Conservation (phyloP, 805 yeast genomes). For the Yarrowia sp. region DNA sequence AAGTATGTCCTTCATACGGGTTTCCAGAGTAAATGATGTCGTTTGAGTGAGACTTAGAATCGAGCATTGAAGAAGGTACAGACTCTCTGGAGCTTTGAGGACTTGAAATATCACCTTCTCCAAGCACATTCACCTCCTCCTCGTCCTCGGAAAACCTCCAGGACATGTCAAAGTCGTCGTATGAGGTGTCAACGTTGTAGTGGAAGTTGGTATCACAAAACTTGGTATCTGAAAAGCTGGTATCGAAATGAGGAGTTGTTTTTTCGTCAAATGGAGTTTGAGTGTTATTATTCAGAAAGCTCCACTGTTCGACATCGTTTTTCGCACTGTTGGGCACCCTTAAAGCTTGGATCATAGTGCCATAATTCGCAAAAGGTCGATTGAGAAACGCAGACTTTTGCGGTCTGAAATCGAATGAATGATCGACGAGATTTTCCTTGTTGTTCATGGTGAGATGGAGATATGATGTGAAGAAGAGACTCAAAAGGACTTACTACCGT, state of each 20-base stretch:
- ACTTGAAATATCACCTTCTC: too few relatives aligned
- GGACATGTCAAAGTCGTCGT: not conserved
- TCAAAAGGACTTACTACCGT: too few relatives aligned
- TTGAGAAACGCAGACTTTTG: not conserved
- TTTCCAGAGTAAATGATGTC: constrained; percentile 4
- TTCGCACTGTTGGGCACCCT: not conserved
- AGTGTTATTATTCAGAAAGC: not conserved
- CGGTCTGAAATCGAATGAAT: too few relatives aligned
- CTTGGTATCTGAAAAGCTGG: not conserved
- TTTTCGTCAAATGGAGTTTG: too few relatives aligned
- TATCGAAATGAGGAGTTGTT: too few relatives aligned
- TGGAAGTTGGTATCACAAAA: not conserved
- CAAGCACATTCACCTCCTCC: not conserved
- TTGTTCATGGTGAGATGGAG: not conserved
- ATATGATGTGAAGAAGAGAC: too few relatives aligned
- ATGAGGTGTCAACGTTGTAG: not conserved
- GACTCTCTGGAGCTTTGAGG: too few relatives aligned
- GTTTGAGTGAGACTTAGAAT: not conserved
- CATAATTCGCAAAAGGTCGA: not conserved
- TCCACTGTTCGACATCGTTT: not conserved
- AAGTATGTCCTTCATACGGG: constrained; percentile 23
- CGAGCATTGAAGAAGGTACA: too few relatives aligned
- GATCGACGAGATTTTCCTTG: not conserved
- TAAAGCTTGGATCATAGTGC: constrained; percentile 6
- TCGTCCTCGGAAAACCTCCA: not conserved